Evolutionary conservation across 2,329 filamentous ascomycete species (phyloP).

Genomic region (Ophiosphaerella narmari): DNA sequence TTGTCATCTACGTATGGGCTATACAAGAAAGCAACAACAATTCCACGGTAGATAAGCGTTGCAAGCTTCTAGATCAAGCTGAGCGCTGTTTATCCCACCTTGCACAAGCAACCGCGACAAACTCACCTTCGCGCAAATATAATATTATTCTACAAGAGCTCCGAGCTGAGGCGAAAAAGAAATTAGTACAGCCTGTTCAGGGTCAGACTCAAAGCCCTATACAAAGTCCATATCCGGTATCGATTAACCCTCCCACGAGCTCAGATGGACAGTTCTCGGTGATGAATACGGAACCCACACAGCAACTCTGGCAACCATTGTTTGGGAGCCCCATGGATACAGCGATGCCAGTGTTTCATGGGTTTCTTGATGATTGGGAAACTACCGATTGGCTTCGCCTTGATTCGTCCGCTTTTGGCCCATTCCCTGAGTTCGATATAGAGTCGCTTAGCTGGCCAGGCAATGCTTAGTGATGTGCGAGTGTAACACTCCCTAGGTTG

Average conservation of each 20-base stretch:
- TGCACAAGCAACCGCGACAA: constrained; percentile 52
- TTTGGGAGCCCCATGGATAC: constrained; percentile 29
- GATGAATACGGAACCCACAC: neutral
- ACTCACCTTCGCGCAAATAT: constrained; percentile 54
- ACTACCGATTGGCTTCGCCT: constrained; percentile 43
- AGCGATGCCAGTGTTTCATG: constrained; percentile 13
- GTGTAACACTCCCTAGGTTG: too few species aligned
- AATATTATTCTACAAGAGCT: constrained; percentile 56
- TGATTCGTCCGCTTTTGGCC: constrained; percentile 37
- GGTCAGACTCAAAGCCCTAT: neutral
- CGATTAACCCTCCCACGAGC: too few species aligned
- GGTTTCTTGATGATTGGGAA: constrained; percentile 38
- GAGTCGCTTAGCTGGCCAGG: constrained; percentile 6
- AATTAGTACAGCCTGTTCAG: constrained; percentile 14
- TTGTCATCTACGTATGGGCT: constrained; percentile 55
- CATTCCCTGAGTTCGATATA: constrained; percentile 12
- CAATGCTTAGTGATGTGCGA: too few species aligned
- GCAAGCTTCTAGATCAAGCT: constrained; percentile 48
- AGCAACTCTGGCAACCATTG: constrained; percentile 21
- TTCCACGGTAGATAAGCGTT: constrained; percentile 8
- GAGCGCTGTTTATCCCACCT: constrained; percentile 54
- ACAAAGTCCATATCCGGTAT: too few species aligned
- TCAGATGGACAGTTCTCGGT: too few species aligned
- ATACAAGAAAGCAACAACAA: constrained; percentile 45
- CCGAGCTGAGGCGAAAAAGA: constrained; percentile 45